Base-by-base conservation (phyloP, 2,329 filamentous ascomycete species). In the Pseudogymnoascus sp. region DNA sequence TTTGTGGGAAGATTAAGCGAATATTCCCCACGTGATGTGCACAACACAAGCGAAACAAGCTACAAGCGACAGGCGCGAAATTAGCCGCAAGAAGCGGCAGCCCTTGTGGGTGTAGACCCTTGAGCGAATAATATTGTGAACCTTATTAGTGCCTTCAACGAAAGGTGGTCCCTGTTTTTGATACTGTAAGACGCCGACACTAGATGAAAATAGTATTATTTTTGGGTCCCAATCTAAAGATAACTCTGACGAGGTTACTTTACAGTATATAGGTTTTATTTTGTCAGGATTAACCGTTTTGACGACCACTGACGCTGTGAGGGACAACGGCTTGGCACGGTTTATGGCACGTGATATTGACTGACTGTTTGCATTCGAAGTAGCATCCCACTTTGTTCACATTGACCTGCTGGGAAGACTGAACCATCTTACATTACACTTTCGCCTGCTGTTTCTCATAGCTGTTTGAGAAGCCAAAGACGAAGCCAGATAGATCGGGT, bases 1-100 rank as follows among this genome's bases (percentile, higher is more conserved):
- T 55, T 55, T 55, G 49, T 55, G 49, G 49, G 49, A 55, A 35
- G 49, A 55, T 55, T 55, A 55, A 55, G 49, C 49, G 49, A 55
- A 55, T 55, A 55, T 55, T 55, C 28, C 2, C 49, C 49, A 55
- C 49, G 49, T 55, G 49, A 55, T 55, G 49, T 11, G 49, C 28
- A 55, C 49, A 55, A 21, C 49, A 55, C 28, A 55, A 55, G 49
- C 49, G 49, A 55, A 55, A 55, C 16, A 55, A 21, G 49, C 49
- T 33, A 55, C 49, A 55, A 21, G 49, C 49, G 49, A 55, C 49
- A 55, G 28, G 28, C 49, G 49, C 49, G 49, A 33, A 52, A 14
- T 55, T 55, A 55, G 49, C 49, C 49, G 49, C 49, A 33, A 35
- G 49, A 55, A 35, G 28, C 28, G 28, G 49, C 14, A 55, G 49